Percentiles rank a stretch among this genome's conserved stretches.
Evolutionary conservation across 371 early-diverging fungal genomes (phyloP).

Genomic region (Apophysomyces elegans): DNA sequence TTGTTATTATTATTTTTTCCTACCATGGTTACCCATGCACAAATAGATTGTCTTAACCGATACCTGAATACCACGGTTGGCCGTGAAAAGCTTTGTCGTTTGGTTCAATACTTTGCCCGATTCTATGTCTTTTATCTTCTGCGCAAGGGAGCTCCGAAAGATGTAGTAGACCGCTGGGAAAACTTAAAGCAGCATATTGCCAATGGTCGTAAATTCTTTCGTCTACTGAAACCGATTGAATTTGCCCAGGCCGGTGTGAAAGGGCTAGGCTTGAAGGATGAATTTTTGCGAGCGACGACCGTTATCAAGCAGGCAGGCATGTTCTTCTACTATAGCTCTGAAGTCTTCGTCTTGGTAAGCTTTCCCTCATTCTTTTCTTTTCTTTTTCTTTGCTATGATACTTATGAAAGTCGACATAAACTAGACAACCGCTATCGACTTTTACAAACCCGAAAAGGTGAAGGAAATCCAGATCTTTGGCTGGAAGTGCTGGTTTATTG

Average conservation of each 20-base stretch:
- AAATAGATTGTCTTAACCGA: slow-evolving; percentile 39
- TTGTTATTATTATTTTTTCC: not conserved
- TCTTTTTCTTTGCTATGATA: not conserved
- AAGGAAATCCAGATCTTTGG: slow-evolving; percentile 57
- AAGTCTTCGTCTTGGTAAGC: slow-evolving; percentile 63
- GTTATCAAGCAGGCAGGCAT: slow-evolving; percentile 59
- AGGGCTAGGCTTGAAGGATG: slow-evolving; percentile 54
- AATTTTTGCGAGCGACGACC: slow-evolving; percentile 51
- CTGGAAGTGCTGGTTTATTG: slow-evolving; percentile 68
- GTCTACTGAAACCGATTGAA: slow-evolving; percentile 62
- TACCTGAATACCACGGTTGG: slow-evolving; percentile 73
- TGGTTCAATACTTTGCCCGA: slow-evolving; percentile 78
- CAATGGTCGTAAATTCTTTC: slow-evolving; percentile 66
- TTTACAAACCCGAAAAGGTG: slow-evolving; percentile 50
- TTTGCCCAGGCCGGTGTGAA: slow-evolving; percentile 62
- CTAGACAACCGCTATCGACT: slow-evolving; percentile 42
- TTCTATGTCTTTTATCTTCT: slow-evolving; percentile 62
- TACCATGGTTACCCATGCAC: slow-evolving; percentile 32
- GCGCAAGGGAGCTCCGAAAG: slow-evolving; percentile 58
- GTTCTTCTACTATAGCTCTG: slow-evolving; percentile 60
- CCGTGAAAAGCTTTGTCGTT: slow-evolving; percentile 81
- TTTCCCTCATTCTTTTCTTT: slow-evolving; percentile 3
- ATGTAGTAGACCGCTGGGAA: slow-evolving; percentile 55
- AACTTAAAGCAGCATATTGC: slow-evolving; percentile 61
- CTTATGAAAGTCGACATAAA: too few relatives aligned